Evolutionary conservation across 495 filamentous ascomycete species (phyloP).

Genomic region (Penicillium angulare): DNA sequence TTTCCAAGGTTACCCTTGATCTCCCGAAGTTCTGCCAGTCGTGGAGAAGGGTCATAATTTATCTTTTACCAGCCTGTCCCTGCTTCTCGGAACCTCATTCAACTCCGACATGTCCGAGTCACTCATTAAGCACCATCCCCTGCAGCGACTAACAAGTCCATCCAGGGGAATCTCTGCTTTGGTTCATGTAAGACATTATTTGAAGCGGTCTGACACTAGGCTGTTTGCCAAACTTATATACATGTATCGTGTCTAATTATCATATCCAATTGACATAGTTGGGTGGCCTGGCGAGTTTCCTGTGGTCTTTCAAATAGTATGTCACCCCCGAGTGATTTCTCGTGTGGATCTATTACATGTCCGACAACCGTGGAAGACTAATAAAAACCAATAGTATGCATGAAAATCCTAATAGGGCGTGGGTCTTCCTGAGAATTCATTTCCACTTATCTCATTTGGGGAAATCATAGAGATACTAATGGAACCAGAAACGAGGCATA

Average conservation of each 20-base stretch:
- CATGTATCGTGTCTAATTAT: no score
- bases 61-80: no score
- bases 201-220: no score
- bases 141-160: conserved; percentile 71
- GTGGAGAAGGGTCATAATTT: no score
- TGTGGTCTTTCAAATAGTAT: conserved; percentile 66
- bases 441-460: conserved; percentile 5
- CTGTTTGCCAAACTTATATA: no score
- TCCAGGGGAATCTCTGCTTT: conserved; percentile 65
- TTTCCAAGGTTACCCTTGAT: background rate
- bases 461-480: conserved; percentile 32
- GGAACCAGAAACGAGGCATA: conserved; percentile 60
- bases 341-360: no score
- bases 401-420: conserved; percentile 47
- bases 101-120: conserved; percentile 8
- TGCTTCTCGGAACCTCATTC: background rate
- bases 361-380: no score
- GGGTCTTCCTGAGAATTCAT: conserved; percentile 17
- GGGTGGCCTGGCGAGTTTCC: conserved; percentile 65
- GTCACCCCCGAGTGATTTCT: background rate
- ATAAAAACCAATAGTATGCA: conserved; percentile 34
- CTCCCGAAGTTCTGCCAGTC: background rate
- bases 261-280: conserved; percentile 32
- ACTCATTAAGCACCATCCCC: conserved; percentile 53
- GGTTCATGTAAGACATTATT: conserved; percentile 73